phyloP scores from a whole-genome alignment of 148 eudicot species.

The Limonium bicolor region DNA sequence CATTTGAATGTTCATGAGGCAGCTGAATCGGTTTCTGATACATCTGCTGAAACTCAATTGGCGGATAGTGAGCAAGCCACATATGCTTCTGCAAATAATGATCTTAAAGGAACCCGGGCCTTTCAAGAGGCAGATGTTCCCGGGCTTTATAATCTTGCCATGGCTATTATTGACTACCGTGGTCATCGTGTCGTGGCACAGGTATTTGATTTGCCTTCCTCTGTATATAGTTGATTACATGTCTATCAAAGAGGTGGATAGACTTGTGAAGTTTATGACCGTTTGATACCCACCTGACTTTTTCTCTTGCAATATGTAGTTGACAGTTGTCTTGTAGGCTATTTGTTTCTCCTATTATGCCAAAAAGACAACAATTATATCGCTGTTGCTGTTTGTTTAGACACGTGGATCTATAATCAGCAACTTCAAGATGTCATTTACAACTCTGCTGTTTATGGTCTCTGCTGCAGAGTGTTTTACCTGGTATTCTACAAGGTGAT shows the following conservation, averaged over 20 bases:
- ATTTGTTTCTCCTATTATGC: no score
- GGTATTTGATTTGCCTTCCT: no score
- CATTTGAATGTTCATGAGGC: slow-evolving; percentile 21
- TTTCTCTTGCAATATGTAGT: no score
- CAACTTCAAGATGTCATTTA: not conserved
- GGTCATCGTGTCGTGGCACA: slow-evolving; percentile 98
- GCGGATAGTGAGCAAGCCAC: slow-evolving; percentile 99
- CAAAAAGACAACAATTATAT: no score
- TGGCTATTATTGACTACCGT: slow-evolving; percentile 95
- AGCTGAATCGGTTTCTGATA: slow-evolving; percentile 25
- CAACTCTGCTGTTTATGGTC: slow-evolving; percentile 1
- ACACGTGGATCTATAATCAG: not conserved
- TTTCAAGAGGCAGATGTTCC: slow-evolving; percentile 96
- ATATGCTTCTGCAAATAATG: slow-evolving; percentile 97
- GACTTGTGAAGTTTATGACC: no score
- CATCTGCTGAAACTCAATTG: slow-evolving; percentile 51
- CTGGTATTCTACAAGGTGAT: slow-evolving; percentile 98
- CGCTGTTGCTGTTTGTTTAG: no score
- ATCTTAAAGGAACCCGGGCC: slow-evolving; percentile 93
- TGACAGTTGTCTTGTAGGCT: no score
- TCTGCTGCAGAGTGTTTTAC: slow-evolving; percentile 77
- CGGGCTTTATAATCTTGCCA: slow-evolving; percentile 92
- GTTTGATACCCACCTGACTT: no score
- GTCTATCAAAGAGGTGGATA: no score
- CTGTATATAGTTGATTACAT: no score